These are phyloP conservation scores for Dactylella cylindrospora DNA, from an alignment of 2,329 filamentous ascomycete species.

Conservation along the genomic window DNA sequence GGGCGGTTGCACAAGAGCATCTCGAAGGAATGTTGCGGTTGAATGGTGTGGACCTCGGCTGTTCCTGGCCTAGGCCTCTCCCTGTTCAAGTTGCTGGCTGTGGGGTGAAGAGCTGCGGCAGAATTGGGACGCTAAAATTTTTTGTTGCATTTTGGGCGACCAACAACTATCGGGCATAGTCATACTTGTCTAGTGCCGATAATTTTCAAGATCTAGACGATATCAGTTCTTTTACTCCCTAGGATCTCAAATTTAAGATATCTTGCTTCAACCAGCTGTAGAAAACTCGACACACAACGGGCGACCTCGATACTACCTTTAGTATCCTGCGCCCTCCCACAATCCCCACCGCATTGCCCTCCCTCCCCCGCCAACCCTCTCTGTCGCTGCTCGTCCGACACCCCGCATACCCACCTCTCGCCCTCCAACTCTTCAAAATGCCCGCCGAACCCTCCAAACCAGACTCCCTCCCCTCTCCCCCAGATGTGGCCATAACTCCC, in stretches of 20 bases:
- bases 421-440: slow-evolving; percentile 34
- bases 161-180: slow-evolving; percentile 20
- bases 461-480: not conserved
- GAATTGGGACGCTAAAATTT: not conserved
- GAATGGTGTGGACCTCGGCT: slow-evolving; percentile 15
- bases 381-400: slow-evolving; percentile 42
- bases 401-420: slow-evolving; percentile 12
- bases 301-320: slow-evolving; percentile 9
- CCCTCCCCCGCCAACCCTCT: slow-evolving; percentile 11
- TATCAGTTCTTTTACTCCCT: too few relatives aligned
- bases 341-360: slow-evolving; percentile 8
- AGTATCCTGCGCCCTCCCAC: slow-evolving; percentile 3
- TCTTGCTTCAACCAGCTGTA: too few relatives aligned
- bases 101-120: not conserved
- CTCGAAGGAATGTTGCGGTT: too few relatives aligned
- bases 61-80: not conserved
- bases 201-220: too few relatives aligned
- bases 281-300: not conserved
- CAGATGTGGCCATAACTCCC: slow-evolving; percentile 18
- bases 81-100: not conserved
- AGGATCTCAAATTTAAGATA: too few relatives aligned
- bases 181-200: not conserved
- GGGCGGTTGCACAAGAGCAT: too few relatives aligned
- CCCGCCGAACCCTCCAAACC: slow-evolving; percentile 1
- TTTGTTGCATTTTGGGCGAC: slow-evolving; percentile 40